Conservation (phyloP, 192 early-diverging fungal genomes). For the Rhizoclosmatium globosum region DNA sequence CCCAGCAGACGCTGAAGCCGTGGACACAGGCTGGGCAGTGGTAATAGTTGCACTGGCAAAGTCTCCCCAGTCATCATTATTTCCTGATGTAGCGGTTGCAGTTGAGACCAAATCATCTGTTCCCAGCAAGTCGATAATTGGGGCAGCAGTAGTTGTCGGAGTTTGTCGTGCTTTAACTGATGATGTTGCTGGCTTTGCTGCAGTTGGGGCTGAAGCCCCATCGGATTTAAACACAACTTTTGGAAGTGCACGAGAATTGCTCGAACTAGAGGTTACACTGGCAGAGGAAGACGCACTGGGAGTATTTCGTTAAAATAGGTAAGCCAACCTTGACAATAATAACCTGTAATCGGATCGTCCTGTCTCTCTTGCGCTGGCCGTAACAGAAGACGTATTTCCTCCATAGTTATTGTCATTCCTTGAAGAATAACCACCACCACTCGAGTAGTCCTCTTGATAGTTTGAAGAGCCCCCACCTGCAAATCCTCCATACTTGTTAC, state of each 20-base stretch:
- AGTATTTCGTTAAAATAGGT: not conserved
- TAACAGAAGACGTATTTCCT: not conserved
- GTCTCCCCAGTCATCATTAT: slow-evolving; percentile 75
- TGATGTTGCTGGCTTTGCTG: slow-evolving; percentile 21
- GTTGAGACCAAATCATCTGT: slow-evolving; percentile 57
- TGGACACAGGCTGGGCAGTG: slow-evolving; percentile 20
- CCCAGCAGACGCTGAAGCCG: not conserved
- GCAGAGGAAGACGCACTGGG: no score
- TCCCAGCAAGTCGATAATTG: slow-evolving; percentile 70
- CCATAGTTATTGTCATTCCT: slow-evolving; percentile 45
- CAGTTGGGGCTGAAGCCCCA: slow-evolving; percentile 22
- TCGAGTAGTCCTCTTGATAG: not conserved
- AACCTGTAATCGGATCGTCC: not conserved
- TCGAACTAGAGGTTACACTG: not conserved
- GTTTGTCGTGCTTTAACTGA: slow-evolving; percentile 32
- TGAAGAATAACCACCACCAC: slow-evolving; percentile 32
- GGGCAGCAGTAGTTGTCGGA: slow-evolving; percentile 35
- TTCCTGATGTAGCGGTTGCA: not conserved
- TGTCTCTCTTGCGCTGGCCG: not conserved
- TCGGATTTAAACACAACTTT: slow-evolving; percentile 25
- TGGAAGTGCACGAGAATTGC: slow-evolving; percentile 20
- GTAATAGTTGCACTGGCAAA: slow-evolving; percentile 60
- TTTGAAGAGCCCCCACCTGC: slow-evolving; percentile 60
- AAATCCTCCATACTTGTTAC: slow-evolving; percentile 67
- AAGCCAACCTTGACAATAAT: not conserved